These are phyloP conservation scores for Cystobasidium ongulense DNA, from an alignment of 768 basidiomycete species.

Conservation along the genomic window DNA sequence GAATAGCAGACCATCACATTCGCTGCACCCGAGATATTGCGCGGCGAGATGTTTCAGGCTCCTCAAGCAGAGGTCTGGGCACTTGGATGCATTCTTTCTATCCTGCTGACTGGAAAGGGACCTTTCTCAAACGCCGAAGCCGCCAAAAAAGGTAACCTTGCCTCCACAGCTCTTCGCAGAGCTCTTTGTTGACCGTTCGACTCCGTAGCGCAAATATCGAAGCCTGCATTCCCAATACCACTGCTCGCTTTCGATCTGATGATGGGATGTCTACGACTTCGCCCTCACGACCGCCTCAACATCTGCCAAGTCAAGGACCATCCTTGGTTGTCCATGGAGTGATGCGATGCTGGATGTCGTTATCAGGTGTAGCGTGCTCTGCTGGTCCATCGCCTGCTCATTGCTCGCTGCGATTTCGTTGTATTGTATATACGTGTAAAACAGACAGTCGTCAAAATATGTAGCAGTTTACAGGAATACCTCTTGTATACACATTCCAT, in stretches of 20 bases:
- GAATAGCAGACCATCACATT: constrained; percentile 33
- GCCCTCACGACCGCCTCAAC: neutral
- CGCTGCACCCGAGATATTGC: constrained; percentile 45
- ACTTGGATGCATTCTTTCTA: constrained; percentile 48
- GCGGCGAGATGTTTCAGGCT: constrained; percentile 46
- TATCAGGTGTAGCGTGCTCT: too few species aligned
- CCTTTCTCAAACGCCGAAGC: constrained; percentile 42
- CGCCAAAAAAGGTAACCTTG: constrained; percentile 1
- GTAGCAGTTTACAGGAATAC: too few species aligned
- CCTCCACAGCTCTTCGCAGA: too few species aligned
- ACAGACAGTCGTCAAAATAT: too few species aligned
- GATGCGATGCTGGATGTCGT: too few species aligned
- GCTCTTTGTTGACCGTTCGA: neutral
- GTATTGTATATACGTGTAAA: too few species aligned
- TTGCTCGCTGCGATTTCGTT: too few species aligned
- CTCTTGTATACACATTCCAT: too few species aligned
- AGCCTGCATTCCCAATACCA: neutral
- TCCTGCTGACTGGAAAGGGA: constrained; percentile 48
- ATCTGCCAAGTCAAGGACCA: neutral
- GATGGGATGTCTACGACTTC: constrained; percentile 14
- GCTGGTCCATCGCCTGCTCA: too few species aligned
- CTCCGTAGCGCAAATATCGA: constrained; percentile 16
- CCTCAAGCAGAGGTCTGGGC: constrained; percentile 49
- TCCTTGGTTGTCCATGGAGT: neutral
- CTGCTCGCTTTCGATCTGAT: neutral